Conservation (phyloP, 306 rosid genomes). For the Cicer cuneatum region DNA sequence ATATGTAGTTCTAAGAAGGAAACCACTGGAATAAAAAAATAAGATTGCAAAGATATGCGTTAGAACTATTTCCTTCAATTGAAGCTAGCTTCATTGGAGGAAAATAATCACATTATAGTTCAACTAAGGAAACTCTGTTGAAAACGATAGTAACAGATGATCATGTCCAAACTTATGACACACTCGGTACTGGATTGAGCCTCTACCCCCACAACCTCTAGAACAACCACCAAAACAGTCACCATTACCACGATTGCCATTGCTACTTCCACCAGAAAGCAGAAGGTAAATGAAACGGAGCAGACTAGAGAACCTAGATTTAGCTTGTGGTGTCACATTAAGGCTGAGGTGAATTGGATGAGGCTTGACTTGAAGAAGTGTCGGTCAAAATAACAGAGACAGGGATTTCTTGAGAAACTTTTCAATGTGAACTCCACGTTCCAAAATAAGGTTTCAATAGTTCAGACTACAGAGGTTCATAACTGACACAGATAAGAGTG, state of each 20-base stretch:
- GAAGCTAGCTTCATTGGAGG: constrained; percentile 36
- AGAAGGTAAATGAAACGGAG: background rate
- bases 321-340: constrained; percentile 1
- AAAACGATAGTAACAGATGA: constrained; percentile 2
- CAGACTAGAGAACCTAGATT: background rate
- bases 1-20: constrained; percentile 17
- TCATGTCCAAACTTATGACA: background rate
- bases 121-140: background rate
- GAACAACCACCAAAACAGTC: background rate
- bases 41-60: constrained; percentile 48
- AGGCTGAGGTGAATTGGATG: constrained; percentile 10
- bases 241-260: background rate
- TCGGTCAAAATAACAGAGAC: background rate
- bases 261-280: background rate
- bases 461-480: background rate
- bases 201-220: background rate
- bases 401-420: background rate
- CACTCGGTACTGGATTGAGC: background rate
- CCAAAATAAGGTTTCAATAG: constrained; percentile 1
- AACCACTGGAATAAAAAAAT: constrained; percentile 14
- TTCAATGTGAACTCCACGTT: background rate
- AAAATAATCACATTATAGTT: background rate
- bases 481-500: background rate
- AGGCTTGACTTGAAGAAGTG: background rate
- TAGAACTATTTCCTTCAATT: no score